These are phyloP conservation scores for Corymbia citriodora DNA, from an alignment of 441 rosid species.

Conservation along the genomic window DNA sequence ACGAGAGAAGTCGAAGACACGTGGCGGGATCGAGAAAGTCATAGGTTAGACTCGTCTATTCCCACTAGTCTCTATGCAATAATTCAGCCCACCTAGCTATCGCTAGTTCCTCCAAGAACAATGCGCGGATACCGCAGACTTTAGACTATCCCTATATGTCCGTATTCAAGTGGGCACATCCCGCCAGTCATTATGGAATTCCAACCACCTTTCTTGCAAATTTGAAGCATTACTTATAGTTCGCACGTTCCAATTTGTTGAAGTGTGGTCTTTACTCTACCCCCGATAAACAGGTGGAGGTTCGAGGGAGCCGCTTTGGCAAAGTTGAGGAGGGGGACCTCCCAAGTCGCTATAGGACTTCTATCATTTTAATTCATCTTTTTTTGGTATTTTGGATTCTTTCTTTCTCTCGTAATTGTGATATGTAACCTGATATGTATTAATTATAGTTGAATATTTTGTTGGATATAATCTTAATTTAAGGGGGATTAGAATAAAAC, in stretches of 20 bases:
- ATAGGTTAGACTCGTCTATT: neutral
- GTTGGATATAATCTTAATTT: too few species aligned
- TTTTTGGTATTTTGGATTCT: too few species aligned
- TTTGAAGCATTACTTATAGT: neutral
- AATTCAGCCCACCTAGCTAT: neutral
- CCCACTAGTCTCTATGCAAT: accelerated
- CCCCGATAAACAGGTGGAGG: too few species aligned
- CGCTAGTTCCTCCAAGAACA: neutral
- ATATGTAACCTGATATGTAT: too few species aligned
- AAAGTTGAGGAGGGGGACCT: too few species aligned
- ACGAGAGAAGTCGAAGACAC: neutral
- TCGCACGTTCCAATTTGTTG: neutral
- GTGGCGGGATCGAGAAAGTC: neutral
- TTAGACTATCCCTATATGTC: neutral
- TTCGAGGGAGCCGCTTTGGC: too few species aligned
- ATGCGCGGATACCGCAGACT: neutral
- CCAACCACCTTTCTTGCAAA: neutral
- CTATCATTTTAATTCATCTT: too few species aligned
- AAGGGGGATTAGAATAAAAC: too few species aligned
- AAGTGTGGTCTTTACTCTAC: too few species aligned
- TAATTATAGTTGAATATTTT: too few species aligned
- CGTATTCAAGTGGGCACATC: neutral
- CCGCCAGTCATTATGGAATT: neutral
- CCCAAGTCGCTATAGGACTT: too few species aligned
- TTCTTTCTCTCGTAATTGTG: too few species aligned